Conservation (phyloP, 345 rosid species). For the Punica granatum region DNA sequence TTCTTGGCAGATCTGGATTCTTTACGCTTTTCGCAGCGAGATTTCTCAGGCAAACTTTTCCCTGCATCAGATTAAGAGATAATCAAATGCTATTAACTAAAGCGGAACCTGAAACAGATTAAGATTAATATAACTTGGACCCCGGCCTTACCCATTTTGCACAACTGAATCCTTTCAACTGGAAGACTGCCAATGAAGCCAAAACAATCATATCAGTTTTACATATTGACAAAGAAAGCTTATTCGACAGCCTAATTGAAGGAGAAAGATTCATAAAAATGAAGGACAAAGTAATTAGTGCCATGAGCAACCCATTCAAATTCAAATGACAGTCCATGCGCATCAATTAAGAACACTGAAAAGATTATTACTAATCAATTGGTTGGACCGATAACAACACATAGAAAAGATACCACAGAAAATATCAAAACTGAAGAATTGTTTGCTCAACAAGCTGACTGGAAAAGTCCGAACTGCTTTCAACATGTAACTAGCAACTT, state of each 20-base stretch:
- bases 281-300: too few relatives aligned
- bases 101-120: neutral
- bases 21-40: slow-evolving; percentile 58
- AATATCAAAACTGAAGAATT: too few relatives aligned
- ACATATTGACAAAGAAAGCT: neutral
- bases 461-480: too few relatives aligned
- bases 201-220: neutral
- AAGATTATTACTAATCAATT: too few relatives aligned
- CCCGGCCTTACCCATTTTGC: slow-evolving; percentile 3
- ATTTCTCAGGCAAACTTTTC: slow-evolving; percentile 13
- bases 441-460: too few relatives aligned
- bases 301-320: too few relatives aligned
- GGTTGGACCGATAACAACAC: too few relatives aligned
- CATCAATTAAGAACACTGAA: too few relatives aligned
- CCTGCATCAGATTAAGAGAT: slow-evolving; percentile 17
- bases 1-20: slow-evolving; percentile 46
- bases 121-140: neutral
- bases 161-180: neutral
- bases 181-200: slow-evolving; percentile 5
- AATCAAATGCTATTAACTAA: neutral
- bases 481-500: too few relatives aligned
- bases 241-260: neutral
- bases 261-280: too few relatives aligned
- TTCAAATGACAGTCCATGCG: too few relatives aligned
- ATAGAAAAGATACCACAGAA: too few relatives aligned